Evolutionary conservation across 2,329 filamentous ascomycete genomes (phyloP), one percentile per base, ranked within the genome.

Genomic region (Colletotrichum graminicola): DNA sequence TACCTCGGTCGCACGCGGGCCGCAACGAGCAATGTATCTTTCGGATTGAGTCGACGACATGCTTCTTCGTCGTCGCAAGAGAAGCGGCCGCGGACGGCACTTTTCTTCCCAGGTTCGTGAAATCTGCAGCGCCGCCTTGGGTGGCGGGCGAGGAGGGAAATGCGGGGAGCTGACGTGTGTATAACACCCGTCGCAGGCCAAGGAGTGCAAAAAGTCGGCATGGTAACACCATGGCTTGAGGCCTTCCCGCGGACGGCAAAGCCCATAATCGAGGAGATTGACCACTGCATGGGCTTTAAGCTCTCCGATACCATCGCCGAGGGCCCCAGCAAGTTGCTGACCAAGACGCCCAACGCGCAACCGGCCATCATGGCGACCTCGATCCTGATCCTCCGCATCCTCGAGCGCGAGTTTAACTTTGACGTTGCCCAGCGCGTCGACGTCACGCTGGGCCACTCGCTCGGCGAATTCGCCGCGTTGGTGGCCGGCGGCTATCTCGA

Each of bases 291-390:
- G 76, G 89, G 92, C 75, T 90, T 91, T 77, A 91, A 91, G 73
- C 87, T 98, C 68, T 94, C 93, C 49, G 85, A 87, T 34, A 87
- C 95, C 71, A 97, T 98, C 75, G 90, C 91, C 71, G 85, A 93
- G 36, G 95, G 95, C 0, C 93, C 95, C 1, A 93, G 93, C 76
- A 90, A 89, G 67, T 83, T 87, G 62, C 89, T 98, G 67, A 97
- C 93, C 51, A 88, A 90, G 68, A 98, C 95, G 5, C 90, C 93
- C 74, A 95, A 97, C 79, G 93, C 95, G 5, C 95, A 98, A 81
- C 95, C 95, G 1, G 95, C 95, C 76, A 97, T 98, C 81, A 97
- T 98, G 94, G 94, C 94, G 18, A 96, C 94, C 5, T 97, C 94
- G 36, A 91, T 98, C 78, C 88, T 97, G 71, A 97, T 98, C 78